Evolutionary conservation across 192 early-diverging fungal species (phyloP).

Genomic region (Coemansia sp.): DNA sequence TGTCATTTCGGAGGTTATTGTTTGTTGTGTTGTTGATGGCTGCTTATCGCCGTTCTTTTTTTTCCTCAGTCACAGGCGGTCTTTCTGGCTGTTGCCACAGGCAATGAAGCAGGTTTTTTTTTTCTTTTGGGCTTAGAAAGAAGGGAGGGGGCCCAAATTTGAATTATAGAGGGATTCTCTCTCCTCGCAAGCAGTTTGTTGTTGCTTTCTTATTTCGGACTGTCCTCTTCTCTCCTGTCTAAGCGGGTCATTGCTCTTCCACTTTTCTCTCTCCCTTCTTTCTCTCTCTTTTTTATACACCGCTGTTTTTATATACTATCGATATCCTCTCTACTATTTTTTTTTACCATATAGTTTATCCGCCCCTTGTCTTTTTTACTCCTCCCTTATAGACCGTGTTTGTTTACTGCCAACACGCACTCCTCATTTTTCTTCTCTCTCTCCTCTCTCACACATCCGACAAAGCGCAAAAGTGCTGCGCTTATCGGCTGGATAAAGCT

Average conservation of each 20-base stretch:
- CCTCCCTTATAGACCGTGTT: slow-evolving; percentile 1
- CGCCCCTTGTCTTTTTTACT: slow-evolving; percentile 9
- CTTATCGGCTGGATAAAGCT: not conserved
- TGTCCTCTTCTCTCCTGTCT: not conserved
- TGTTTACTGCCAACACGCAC: slow-evolving; percentile 2
- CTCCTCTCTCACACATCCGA: not conserved
- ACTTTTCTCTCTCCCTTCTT: slow-evolving; percentile 12
- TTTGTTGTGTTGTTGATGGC: slow-evolving; percentile 3
- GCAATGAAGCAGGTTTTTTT: slow-evolving; percentile 7
- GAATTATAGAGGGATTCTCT: slow-evolving; percentile 11
- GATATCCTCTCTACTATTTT: slow-evolving; percentile 37
- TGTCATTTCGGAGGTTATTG: slow-evolving; percentile 6
- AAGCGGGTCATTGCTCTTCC: slow-evolving; percentile 8
- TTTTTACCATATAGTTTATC: slow-evolving; percentile 32
- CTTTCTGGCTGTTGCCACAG: slow-evolving; percentile 7
- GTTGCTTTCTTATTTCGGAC: slow-evolving; percentile 18
- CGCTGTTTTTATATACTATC: slow-evolving; percentile 42
- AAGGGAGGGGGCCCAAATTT: not conserved
- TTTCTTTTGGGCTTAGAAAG: slow-evolving; percentile 6
- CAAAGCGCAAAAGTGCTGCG: not conserved
- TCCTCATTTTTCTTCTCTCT: not conserved
- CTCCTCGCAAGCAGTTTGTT: slow-evolving; percentile 4
- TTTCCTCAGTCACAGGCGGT: not conserved
- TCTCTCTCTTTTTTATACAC: slow-evolving; percentile 17
- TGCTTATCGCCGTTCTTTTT: not conserved